Evolutionary conservation across 495 filamentous ascomycete species (phyloP).

Genomic region (Penicillium antarcticum): DNA sequence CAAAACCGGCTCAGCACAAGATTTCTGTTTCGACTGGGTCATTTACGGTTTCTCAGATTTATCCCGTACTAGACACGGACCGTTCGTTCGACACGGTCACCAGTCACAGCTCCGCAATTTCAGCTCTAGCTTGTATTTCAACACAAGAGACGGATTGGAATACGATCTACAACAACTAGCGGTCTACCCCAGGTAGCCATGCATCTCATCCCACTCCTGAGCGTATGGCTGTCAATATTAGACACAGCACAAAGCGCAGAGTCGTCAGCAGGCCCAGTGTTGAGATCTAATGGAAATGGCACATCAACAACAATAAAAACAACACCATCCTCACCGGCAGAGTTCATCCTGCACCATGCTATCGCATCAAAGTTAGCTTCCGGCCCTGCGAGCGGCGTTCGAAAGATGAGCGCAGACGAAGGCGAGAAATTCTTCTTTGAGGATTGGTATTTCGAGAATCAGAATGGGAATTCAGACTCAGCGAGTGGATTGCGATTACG

Average conservation of each 20-base stretch:
- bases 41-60: neutral
- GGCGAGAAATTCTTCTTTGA: constrained; percentile 79
- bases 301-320: neutral
- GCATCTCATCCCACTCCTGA: too few relatives aligned
- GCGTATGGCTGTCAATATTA: neutral
- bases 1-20: neutral
- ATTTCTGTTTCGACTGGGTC: neutral
- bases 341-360: constrained; percentile 19
- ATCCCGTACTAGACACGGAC: neutral
- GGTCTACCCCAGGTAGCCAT: too few relatives aligned
- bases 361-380: constrained; percentile 14
- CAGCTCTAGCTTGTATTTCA: too few relatives aligned
- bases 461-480: constrained; percentile 7
- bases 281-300: too few relatives aligned
- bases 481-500: constrained; percentile 7
- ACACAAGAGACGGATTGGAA: neutral
- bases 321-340: neutral
- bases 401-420: constrained; percentile 79
- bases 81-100: neutral
- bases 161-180: too few relatives aligned
- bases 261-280: neutral
- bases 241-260: neutral
- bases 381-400: constrained; percentile 36
- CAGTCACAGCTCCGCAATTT: neutral
- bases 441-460: constrained; percentile 53